phyloP scores from a whole-genome alignment of 495 filamentous ascomycete genomes.

The Tetracladium setigerum region DNA sequence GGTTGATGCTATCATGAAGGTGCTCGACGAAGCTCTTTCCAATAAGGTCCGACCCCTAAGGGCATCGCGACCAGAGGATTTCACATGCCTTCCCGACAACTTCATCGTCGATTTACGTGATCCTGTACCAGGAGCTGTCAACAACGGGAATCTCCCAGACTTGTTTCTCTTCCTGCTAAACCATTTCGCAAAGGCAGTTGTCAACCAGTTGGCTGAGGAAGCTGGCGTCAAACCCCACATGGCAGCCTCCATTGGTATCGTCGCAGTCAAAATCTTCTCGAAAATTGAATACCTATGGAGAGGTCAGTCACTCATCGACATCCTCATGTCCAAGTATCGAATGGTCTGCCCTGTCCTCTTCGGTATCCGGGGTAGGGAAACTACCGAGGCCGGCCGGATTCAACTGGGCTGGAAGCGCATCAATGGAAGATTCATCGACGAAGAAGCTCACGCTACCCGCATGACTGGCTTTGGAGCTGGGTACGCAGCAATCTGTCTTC shows the following conservation, averaged over 20 bases:
- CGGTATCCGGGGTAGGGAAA: constrained; percentile 71
- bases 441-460: constrained; percentile 65
- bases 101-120: constrained; percentile 55
- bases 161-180: constrained; percentile 79
- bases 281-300: constrained; percentile 57
- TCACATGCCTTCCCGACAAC: constrained; percentile 57
- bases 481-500: constrained; percentile 70
- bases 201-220: constrained; percentile 71
- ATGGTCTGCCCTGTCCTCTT: constrained; percentile 78
- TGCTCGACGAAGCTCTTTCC: constrained; percentile 36
- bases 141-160: constrained; percentile 54
- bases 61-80: constrained; percentile 22
- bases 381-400: constrained; percentile 56
- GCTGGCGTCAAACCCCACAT: constrained; percentile 57
- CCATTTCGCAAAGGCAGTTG: constrained; percentile 68
- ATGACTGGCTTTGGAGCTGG: constrained; percentile 83
- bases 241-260: constrained; percentile 77
- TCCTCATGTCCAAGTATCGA: constrained; percentile 81
- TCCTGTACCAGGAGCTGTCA: constrained; percentile 39
- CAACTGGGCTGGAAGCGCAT: constrained; percentile 69
- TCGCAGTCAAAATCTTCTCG: constrained; percentile 68
- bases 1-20: constrained; percentile 38
- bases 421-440: constrained; percentile 46
- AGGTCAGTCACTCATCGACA: constrained; percentile 68
- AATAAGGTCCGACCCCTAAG: too few relatives aligned